Evolutionary conservation across 106 monocot species (phyloP), one percentile per base, ranked within the genome.

Genomic region (Allium fistulosum): DNA sequence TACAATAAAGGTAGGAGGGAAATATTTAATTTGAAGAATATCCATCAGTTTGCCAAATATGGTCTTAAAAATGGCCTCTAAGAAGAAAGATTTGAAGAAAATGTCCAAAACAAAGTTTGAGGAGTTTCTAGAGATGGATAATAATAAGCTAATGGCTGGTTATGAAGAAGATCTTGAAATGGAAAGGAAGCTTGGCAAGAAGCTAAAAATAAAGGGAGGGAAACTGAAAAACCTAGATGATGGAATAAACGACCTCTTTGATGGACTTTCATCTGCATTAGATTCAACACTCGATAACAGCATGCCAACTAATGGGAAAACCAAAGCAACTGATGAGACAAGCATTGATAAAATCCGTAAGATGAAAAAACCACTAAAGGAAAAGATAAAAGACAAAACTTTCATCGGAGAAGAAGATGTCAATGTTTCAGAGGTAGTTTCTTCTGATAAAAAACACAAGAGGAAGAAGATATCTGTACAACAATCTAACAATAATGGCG

Each of bases 111-210:
- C 82, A 46, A 93, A 90, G 69, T 93, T 99, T 67, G 71, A 93
- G 48, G 81, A 99, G 68, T 93, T 81, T 66, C 60, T 99, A 46
- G 80, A 84, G 48, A 79, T 87, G 84, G 99, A 99, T 16, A 75
- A 52, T 59, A 72, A 66, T n/a, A 71, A 57, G 17, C 74, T 64
- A 2, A 48, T 15, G 6, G 51, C 61, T 6, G 53, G 53, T 26
- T 79, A 71, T 16, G 76, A 85, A 37, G 79, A 76, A 55, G 99
- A 93, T 75, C 53, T 83, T 9, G 71, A 90, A 51, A 59, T 74
- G 68, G 86, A 92, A 62, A 82, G 74, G 63, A 87, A 74, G 58
- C 85, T 97, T 18, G 80, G 80, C 5, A 92, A 90, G 74, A 92
- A 81, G 73, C 84, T 97, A 58, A 88, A 84, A 70, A 72, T 97